Evolutionary conservation across 352 stramenopile species (phyloP).

Genomic region (Phytophthora pluvialis): DNA sequence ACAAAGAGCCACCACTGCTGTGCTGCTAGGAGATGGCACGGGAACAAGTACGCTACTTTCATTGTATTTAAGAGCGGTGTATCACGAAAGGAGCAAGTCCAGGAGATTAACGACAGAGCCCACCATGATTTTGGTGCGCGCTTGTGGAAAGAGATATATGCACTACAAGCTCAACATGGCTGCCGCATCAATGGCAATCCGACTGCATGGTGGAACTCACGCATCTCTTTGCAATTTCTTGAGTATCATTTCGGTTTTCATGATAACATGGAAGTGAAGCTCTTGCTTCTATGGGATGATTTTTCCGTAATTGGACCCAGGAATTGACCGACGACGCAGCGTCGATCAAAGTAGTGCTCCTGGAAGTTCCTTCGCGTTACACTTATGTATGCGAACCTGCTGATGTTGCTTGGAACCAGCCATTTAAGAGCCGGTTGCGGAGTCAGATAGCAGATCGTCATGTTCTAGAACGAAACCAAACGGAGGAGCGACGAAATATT

Average conservation of each 20-base stretch:
- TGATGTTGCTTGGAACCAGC: no score
- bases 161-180: background rate
- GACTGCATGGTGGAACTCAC: slow-evolving; percentile 5
- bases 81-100: background rate
- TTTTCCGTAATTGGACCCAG: no score
- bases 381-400: no score
- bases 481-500: no score
- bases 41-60: slow-evolving; percentile 3
- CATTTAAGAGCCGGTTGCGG: no score
- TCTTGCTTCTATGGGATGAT: background rate
- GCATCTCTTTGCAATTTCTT: background rate
- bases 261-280: background rate
- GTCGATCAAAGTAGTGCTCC: no score
- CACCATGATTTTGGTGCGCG: background rate
- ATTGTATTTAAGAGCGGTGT: background rate
- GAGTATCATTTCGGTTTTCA: slow-evolving; percentile 4
- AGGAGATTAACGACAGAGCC: background rate
- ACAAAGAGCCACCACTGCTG: slow-evolving; percentile 6
- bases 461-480: no score
- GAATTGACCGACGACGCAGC: no score
- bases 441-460: no score
- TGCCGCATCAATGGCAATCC: slow-evolving; percentile 6
- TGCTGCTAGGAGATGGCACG: slow-evolving; percentile 3
- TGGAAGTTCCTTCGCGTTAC: no score
- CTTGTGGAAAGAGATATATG: slow-evolving; percentile 2